Percentiles rank a stretch among this genome's conserved stretches.
Conservation (phyloP, 495 filamentous ascomycete genomes). For the Staphylotrichum tortipilum region DNA sequence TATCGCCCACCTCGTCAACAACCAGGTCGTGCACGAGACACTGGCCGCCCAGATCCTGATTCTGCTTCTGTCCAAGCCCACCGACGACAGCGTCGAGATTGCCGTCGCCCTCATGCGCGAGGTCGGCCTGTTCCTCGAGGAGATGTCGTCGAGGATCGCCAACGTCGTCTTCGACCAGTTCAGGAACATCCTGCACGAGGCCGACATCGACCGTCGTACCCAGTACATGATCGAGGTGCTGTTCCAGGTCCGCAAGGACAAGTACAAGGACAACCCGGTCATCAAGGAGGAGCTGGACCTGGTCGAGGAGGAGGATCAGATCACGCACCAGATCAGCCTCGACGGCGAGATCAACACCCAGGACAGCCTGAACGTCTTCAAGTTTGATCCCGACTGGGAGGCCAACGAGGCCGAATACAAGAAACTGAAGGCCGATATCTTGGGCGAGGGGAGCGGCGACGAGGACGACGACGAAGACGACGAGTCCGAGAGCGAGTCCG, state of each 20-base stretch:
- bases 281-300: slow-evolving; percentile 90
- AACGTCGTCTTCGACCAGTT: slow-evolving; percentile 92
- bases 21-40: slow-evolving; percentile 91
- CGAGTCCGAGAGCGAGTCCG: slow-evolving; percentile 70
- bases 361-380: slow-evolving; percentile 89
- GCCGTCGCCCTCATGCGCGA: slow-evolving; percentile 85
- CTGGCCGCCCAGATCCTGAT: slow-evolving; percentile 84
- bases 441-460: slow-evolving; percentile 81
- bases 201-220: slow-evolving; percentile 88
- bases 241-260: slow-evolving; percentile 93
- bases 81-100: slow-evolving; percentile 97
- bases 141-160: slow-evolving; percentile 80
- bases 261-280: slow-evolving; percentile 87
- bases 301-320: slow-evolving; percentile 95
- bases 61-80: slow-evolving; percentile 83
- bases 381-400: slow-evolving; percentile 83
- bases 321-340: slow-evolving; percentile 73
- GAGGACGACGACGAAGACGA: slow-evolving; percentile 63
- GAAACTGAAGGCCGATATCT: slow-evolving; percentile 81
- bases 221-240: slow-evolving; percentile 99
- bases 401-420: slow-evolving; percentile 85
- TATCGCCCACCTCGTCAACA: slow-evolving; percentile 88
- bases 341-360: slow-evolving; percentile 76
- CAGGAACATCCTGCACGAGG: slow-evolving; percentile 86
- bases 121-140: slow-evolving; percentile 86